Percentiles rank a stretch among this genome's conserved stretches.
These are phyloP conservation scores for Acer yangbiense DNA, from an alignment of 345 rosid species.

Conservation along the genomic window DNA sequence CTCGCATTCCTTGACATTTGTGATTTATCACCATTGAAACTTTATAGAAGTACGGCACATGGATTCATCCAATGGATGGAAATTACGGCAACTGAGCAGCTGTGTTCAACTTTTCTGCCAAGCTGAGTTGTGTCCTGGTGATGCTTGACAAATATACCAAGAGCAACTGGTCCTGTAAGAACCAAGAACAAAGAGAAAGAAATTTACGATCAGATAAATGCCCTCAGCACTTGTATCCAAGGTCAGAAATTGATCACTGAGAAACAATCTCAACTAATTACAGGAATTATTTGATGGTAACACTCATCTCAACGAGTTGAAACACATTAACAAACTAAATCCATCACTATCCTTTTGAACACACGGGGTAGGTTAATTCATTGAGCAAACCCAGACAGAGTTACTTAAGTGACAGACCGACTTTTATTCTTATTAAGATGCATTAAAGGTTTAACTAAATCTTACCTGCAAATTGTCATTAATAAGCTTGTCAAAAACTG, in stretches of 20 bases:
- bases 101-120: conserved; percentile 91
- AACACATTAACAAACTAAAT: not conserved
- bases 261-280: not conserved
- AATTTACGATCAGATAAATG: not conserved
- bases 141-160: conserved; percentile 86
- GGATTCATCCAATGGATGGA: not conserved
- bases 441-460: not conserved
- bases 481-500: conserved; percentile 78
- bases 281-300: not conserved
- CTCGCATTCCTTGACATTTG: not conserved
- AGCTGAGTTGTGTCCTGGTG: conserved; percentile 86
- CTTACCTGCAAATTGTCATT: conserved; percentile 89
- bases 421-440: not conserved
- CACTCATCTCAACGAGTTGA: not conserved
- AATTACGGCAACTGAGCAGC: conserved; percentile 80
- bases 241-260: not conserved
- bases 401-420: not conserved
- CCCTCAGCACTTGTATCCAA: not conserved
- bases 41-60: not conserved
- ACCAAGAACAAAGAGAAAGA: not conserved
- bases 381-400: not conserved
- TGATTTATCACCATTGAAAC: not conserved
- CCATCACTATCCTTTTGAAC: not conserved
- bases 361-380: not conserved
- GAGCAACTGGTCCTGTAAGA: conserved; percentile 73